Evolutionary conservation across 2,329 filamentous ascomycete genomes (phyloP).

Genomic region (Diplocarpon mali): DNA sequence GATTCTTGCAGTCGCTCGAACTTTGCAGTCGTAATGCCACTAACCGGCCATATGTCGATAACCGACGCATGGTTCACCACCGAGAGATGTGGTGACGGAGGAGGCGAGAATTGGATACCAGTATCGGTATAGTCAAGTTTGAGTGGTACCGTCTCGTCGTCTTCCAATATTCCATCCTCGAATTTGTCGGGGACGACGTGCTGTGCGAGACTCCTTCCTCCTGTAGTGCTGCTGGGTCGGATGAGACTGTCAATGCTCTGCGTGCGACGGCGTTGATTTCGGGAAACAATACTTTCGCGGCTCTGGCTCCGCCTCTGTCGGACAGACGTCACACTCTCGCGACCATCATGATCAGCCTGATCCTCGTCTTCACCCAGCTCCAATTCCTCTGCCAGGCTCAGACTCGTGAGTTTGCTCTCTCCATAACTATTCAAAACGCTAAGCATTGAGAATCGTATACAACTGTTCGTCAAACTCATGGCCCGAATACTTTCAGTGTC

Average conservation of each 20-base stretch:
- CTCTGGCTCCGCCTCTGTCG: slow-evolving; percentile 44
- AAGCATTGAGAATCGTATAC: slow-evolving; percentile 60
- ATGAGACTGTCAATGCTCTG: slow-evolving; percentile 48
- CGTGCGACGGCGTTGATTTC: slow-evolving; percentile 39
- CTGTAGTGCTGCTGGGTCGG: slow-evolving; percentile 42
- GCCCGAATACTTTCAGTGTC: slow-evolving; percentile 65
- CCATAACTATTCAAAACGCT: slow-evolving; percentile 43
- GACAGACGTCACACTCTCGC: slow-evolving; percentile 48
- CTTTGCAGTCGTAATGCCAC: slow-evolving; percentile 10
- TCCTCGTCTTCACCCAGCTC: slow-evolving; percentile 72
- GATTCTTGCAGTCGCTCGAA: slow-evolving; percentile 26
- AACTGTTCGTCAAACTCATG: slow-evolving; percentile 58
- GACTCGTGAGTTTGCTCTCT: slow-evolving; percentile 46
- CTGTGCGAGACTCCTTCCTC: slow-evolving; percentile 42
- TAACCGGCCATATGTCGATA: slow-evolving; percentile 32
- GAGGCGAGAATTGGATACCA: slow-evolving; percentile 76
- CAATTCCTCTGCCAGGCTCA: slow-evolving; percentile 84
- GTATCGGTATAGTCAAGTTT: slow-evolving; percentile 56
- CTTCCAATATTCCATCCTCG: slow-evolving; percentile 40
- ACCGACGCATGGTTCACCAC: slow-evolving; percentile 31
- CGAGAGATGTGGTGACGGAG: slow-evolving; percentile 53
- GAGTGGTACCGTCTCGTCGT: slow-evolving; percentile 34
- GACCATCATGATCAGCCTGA: slow-evolving; percentile 60
- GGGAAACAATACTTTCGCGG: slow-evolving; percentile 42
- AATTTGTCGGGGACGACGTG: slow-evolving; percentile 44